phyloP scores from a whole-genome alignment of 2,329 filamentous ascomycete genomes.

The Fonsecaea pugnacius region DNA sequence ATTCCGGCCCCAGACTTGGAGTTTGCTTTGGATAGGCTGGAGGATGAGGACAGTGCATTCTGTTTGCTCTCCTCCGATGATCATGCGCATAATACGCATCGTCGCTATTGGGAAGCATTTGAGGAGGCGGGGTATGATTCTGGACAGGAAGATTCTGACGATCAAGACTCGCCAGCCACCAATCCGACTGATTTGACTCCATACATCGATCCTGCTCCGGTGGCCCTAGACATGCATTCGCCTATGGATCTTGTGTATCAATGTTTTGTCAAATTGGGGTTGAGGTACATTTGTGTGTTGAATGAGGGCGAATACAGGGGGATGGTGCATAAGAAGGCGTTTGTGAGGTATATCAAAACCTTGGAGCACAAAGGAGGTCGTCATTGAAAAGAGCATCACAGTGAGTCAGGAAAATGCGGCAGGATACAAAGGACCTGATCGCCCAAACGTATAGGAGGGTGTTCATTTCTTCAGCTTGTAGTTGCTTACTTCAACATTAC shows the following conservation, averaged over 20 bases:
- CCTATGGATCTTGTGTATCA: conserved; percentile 97
- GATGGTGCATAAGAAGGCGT: conserved; percentile 95
- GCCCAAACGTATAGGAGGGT: background rate
- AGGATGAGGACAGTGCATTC: conserved; percentile 66
- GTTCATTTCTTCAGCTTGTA: background rate
- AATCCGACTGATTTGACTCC: conserved; percentile 84
- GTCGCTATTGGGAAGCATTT: conserved; percentile 31
- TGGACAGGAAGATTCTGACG: conserved; percentile 61
- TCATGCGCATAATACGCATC: conserved; percentile 50
- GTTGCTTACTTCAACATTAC: background rate
- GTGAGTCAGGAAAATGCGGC: background rate
- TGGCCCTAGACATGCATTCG: conserved; percentile 83
- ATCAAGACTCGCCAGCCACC: conserved; percentile 62
- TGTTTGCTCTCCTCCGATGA: conserved; percentile 78
- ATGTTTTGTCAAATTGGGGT: conserved; percentile 89
- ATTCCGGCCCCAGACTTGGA: conserved; percentile 95
- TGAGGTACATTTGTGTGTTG: conserved; percentile 89
- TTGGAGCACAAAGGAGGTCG: conserved; percentile 60
- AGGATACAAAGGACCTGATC: background rate
- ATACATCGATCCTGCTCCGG: conserved; percentile 88
- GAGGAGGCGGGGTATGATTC: conserved; percentile 44
- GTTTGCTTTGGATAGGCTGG: conserved; percentile 83
- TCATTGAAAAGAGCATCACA: conserved; percentile 3
- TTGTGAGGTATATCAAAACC: conserved; percentile 91
- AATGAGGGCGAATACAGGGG: conserved; percentile 84